A percentile compares a stretch with the other conserved stretches of the same genome.
Conservation (phyloP, 495 filamentous ascomycete species). For the Hypoxylon intermedium region DNA sequence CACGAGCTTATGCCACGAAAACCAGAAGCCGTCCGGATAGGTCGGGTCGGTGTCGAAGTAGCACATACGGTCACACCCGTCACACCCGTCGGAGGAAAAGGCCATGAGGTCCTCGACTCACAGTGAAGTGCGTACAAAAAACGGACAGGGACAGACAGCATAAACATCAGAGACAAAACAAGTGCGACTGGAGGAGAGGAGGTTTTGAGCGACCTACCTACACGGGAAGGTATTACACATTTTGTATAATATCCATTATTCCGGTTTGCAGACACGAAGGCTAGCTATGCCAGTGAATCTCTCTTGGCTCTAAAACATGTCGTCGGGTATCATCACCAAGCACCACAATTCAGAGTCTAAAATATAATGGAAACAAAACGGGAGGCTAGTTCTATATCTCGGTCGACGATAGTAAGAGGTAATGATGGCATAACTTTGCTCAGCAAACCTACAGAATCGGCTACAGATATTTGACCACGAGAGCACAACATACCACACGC, state of each 20-base stretch:
- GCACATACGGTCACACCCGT: background rate
- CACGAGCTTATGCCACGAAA: background rate
- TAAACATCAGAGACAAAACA: background rate
- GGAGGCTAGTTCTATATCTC: no score
- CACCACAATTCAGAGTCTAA: no score
- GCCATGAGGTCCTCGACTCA: constrained; percentile 1
- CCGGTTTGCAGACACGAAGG: no score
- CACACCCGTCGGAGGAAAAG: constrained; percentile 11
- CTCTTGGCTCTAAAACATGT: no score
- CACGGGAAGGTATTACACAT: constrained; percentile 6
- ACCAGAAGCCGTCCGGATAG: background rate
- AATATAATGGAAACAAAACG: no score
- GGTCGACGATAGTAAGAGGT: no score
- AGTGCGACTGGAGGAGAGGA: background rate
- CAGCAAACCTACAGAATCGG: no score
- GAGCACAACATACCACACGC: no score
- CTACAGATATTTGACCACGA: no score
- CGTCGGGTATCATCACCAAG: no score
- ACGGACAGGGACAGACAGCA: background rate
- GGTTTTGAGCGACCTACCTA: constrained; percentile 6
- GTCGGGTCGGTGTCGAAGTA: constrained; percentile 1
- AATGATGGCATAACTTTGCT: no score
- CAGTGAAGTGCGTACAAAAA: background rate
- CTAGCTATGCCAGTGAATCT: no score
- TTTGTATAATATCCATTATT: background rate